Conservation (phyloP, 805 yeast genomes). For the Nakazawaea pomicola region DNA sequence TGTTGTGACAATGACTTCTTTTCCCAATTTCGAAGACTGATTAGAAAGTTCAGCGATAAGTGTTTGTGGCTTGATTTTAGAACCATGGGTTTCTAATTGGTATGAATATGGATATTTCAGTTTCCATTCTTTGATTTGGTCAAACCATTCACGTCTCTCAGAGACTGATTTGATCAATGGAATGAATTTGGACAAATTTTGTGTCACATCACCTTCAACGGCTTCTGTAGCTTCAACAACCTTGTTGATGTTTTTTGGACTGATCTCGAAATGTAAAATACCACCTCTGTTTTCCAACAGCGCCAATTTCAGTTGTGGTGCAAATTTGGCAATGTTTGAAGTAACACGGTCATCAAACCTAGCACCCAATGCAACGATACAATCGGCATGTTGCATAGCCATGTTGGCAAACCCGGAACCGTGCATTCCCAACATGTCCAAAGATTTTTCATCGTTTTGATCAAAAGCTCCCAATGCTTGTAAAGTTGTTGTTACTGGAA, state of each 20-base stretch:
- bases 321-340: constrained; percentile 77
- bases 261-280: constrained; percentile 91
- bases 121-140: constrained; percentile 75
- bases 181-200: constrained; percentile 65
- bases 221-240: constrained; percentile 96
- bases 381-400: constrained; percentile 91
- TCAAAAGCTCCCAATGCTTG: constrained; percentile 95
- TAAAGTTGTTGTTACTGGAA: constrained; percentile 94
- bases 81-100: constrained; percentile 73
- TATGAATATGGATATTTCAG: constrained; percentile 80
- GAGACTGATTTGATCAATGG: constrained; percentile 62
- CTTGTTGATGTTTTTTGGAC: constrained; percentile 96
- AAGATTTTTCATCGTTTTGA: constrained; percentile 82
- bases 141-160: constrained; percentile 76
- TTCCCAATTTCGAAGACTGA: constrained; percentile 57
- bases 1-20: constrained; percentile 85
- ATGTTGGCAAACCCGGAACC: constrained; percentile 93
- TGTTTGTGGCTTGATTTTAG: constrained; percentile 89
- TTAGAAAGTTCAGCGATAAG: constrained; percentile 73
- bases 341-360: constrained; percentile 99
- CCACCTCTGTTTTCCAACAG: constrained; percentile 90
- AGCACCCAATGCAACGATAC: constrained; percentile 92
- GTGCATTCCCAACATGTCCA: constrained; percentile 98
- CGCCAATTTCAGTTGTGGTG: constrained; percentile 89
- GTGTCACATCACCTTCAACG: constrained; percentile 91